These are phyloP conservation scores for Taphrina betulina DNA, from an alignment of 1,139 yeast species.

Conservation along the genomic window DNA sequence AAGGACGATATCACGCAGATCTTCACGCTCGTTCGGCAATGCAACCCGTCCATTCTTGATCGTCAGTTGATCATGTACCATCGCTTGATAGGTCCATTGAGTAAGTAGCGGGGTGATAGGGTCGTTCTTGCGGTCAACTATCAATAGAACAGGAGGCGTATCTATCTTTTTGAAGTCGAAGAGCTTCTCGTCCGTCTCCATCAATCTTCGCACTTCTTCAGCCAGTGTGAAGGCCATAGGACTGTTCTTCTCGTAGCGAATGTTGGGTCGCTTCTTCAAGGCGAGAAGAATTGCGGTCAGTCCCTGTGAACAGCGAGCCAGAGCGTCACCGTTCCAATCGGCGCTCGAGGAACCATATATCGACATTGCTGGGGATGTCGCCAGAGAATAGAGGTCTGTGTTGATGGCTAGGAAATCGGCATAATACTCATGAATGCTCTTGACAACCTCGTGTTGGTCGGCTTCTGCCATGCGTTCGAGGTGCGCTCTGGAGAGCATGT, in stretches of 20 bases:
- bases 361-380: constrained; percentile 41
- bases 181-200: constrained; percentile 51
- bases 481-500: constrained; percentile 68
- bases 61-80: constrained; percentile 90
- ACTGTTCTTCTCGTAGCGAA: constrained; percentile 71
- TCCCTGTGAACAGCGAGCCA: constrained; percentile 55
- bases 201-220: constrained; percentile 38
- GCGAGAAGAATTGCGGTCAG: constrained; percentile 68
- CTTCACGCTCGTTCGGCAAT: constrained; percentile 49
- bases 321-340: constrained; percentile 52
- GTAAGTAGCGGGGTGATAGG: constrained; percentile 87
- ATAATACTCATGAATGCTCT: constrained; percentile 74
- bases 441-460: constrained; percentile 79
- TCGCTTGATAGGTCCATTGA: constrained; percentile 98
- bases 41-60: constrained; percentile 78
- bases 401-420: constrained; percentile 78
- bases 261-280: constrained; percentile 70
- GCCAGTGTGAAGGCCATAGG: constrained; percentile 65
- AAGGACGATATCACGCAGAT: constrained; percentile 60
- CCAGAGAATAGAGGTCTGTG: constrained; percentile 60
- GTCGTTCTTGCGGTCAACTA: constrained; percentile 81
- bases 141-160: constrained; percentile 69
- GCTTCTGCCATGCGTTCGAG: constrained; percentile 85
- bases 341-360: constrained; percentile 42
- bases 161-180: constrained; percentile 66